A percentile compares a stretch with the other conserved stretches of the same genome.
Evolutionary conservation across 495 filamentous ascomycete species (phyloP).

Genomic region (Annulohypoxylon nitens): DNA sequence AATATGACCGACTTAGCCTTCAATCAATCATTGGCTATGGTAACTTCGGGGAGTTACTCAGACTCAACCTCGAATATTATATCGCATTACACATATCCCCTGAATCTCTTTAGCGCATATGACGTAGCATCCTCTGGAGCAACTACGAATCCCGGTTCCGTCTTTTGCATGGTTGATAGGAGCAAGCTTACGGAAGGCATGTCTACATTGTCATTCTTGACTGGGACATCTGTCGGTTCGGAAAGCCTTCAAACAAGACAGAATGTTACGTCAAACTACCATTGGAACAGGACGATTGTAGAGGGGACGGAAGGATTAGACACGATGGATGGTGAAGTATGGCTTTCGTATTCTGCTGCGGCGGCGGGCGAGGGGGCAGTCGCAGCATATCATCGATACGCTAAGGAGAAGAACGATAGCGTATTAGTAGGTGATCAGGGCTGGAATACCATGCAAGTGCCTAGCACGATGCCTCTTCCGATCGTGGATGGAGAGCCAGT

Average conservation of each 20-base stretch:
- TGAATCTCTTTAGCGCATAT: constrained; percentile 50
- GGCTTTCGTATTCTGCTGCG: constrained; percentile 40
- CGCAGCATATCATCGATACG: constrained; percentile 38
- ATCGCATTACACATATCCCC: constrained; percentile 51
- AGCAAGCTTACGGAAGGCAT: constrained; percentile 43
- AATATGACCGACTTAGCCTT: constrained; percentile 69
- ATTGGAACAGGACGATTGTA: constrained; percentile 49
- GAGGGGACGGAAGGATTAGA: constrained; percentile 41
- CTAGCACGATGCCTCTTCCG: constrained; percentile 38
- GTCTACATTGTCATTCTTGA: constrained; percentile 41
- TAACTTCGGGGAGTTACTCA: constrained; percentile 69
- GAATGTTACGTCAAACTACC: constrained; percentile 48
- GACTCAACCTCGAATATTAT: constrained; percentile 57
- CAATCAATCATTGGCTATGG: constrained; percentile 72
- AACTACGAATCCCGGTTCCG: constrained; percentile 47
- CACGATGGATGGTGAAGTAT: constrained; percentile 47
- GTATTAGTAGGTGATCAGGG: constrained; percentile 35
- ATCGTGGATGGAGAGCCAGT: constrained; percentile 32
- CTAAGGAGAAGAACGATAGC: constrained; percentile 45
- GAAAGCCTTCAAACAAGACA: constrained; percentile 42
- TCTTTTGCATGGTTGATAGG: constrained; percentile 46
- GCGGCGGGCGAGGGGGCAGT: constrained; percentile 17
- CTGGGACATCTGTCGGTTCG: constrained; percentile 27
- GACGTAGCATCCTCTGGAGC: constrained; percentile 41
- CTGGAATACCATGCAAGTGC: constrained; percentile 35